A percentile compares a stretch with the other conserved stretches of the same genome.
Evolutionary conservation across 2,329 filamentous ascomycete species (phyloP).

Genomic region (Nigrospora osmanthi): DNA sequence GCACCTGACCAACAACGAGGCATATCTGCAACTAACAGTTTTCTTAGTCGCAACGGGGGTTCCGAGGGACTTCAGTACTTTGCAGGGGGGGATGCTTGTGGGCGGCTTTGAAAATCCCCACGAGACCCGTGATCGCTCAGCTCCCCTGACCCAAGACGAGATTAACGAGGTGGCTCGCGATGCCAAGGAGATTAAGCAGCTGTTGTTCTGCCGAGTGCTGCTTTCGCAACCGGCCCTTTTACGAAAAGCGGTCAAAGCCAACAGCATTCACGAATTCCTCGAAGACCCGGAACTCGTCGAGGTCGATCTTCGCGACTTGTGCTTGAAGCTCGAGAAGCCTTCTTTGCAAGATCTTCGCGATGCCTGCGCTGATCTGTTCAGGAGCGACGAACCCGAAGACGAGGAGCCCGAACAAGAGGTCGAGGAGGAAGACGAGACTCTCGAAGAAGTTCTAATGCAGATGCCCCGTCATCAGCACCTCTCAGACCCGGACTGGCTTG

Average conservation of each 20-base stretch:
- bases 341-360: constrained; percentile 40
- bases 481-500: constrained; percentile 12
- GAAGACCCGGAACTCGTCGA: constrained; percentile 29
- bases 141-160: constrained; percentile 31
- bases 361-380: constrained; percentile 39
- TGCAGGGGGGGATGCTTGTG: constrained; percentile 22
- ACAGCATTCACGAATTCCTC: constrained; percentile 36
- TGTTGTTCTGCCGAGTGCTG: constrained; percentile 39
- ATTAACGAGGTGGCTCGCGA: constrained; percentile 32
- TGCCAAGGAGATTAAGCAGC: constrained; percentile 38
- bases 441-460: constrained; percentile 15
- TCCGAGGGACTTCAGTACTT: constrained; percentile 21
- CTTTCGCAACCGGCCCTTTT: constrained; percentile 36
- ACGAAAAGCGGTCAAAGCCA: constrained; percentile 32
- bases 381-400: constrained; percentile 22
- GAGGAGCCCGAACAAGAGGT: constrained; percentile 24
- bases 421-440: constrained; percentile 10
- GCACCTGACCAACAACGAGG: constrained; percentile 10
- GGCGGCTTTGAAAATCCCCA: constrained; percentile 22
- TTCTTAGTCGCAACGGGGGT: constrained; percentile 16
- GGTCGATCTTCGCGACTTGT: constrained; percentile 35
- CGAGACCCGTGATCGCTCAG: constrained; percentile 20
- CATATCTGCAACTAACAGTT: constrained; percentile 18
- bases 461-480: constrained; percentile 13
- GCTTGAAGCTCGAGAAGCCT: constrained; percentile 37